phyloP scores from a whole-genome alignment of 805 yeast genomes.

The Hanseniaspora guilliermondii region DNA sequence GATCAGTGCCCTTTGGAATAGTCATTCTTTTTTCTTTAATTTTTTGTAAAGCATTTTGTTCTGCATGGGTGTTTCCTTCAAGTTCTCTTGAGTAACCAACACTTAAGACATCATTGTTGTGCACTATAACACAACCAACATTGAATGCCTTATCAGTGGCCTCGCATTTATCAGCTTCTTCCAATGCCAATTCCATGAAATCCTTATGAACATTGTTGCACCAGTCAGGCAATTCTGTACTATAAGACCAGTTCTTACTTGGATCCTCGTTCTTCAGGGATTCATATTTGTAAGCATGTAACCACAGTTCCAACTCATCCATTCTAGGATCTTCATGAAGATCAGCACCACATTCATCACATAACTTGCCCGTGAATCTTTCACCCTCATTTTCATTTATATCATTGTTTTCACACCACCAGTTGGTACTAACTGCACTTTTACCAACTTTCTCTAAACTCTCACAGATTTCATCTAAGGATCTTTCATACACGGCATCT shows the following conservation, averaged over 20 bases:
- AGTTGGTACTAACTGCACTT: constrained; percentile 49
- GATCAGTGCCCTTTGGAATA: constrained; percentile 63
- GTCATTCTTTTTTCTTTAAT: constrained; percentile 33
- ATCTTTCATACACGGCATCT: constrained; percentile 36
- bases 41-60: constrained; percentile 82
- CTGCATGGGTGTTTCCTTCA: constrained; percentile 95
- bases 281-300: constrained; percentile 77
- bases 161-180: constrained; percentile 67
- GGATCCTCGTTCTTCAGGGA: constrained; percentile 30
- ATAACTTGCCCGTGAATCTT: constrained; percentile 23
- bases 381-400: constrained; percentile 33
- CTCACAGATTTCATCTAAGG: constrained; percentile 33
- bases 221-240: constrained; percentile 74
- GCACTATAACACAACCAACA: constrained; percentile 81
- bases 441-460: constrained; percentile 60
- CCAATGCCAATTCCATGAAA: constrained; percentile 65
- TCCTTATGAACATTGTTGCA: constrained; percentile 46
- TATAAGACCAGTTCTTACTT: constrained; percentile 50
- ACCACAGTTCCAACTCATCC: constrained; percentile 75
- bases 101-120: constrained; percentile 42
- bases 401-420: constrained; percentile 58
- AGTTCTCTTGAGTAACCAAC: constrained; percentile 85
- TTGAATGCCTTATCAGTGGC: constrained; percentile 77
- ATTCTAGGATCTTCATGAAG: constrained; percentile 81
- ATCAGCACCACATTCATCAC: constrained; percentile 56